phyloP scores from a whole-genome alignment of 768 basidiomycete genomes.

The Stropharia rugosoannulata region DNA sequence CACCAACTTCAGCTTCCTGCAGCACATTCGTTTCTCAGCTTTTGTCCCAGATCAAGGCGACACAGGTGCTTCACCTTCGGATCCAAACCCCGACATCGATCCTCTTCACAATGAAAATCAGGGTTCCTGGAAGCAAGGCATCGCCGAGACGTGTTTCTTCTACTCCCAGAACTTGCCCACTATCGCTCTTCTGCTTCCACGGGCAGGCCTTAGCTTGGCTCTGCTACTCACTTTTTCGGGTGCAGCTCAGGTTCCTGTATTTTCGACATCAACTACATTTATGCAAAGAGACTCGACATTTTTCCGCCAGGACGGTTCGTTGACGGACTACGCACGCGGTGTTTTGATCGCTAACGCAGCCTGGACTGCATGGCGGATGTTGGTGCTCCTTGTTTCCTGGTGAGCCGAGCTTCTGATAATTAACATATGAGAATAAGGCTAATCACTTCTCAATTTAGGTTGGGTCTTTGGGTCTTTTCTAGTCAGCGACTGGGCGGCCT shows the following conservation, averaged over 20 bases:
- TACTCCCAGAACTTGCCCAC: conserved; percentile 87
- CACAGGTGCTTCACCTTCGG: conserved; percentile 6
- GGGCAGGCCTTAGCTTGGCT: conserved; percentile 74
- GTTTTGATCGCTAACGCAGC: conserved; percentile 77
- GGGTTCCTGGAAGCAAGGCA: conserved; percentile 31
- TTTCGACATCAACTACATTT: not conserved
- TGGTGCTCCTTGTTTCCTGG: conserved; percentile 74
- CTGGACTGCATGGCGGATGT: conserved; percentile 75
- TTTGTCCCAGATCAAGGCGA: conserved; percentile 34
- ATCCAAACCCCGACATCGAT: conserved; percentile 9
- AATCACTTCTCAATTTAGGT: conserved; percentile 34
- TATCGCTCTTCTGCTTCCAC: conserved; percentile 77
- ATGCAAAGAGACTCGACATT: conserved; percentile 67
- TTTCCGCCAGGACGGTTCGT: conserved; percentile 64
- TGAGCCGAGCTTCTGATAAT: conserved; percentile 29
- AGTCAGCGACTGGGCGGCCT: conserved; percentile 78
- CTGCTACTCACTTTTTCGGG: conserved; percentile 50
- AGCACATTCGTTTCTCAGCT: conserved; percentile 73
- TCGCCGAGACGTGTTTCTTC: conserved; percentile 84
- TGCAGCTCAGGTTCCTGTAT: conserved; percentile 2
- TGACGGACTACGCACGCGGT: conserved; percentile 78
- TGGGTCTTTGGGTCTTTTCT: conserved; percentile 78
- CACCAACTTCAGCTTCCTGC: conserved; percentile 81
- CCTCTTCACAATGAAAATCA: conserved; percentile 7
- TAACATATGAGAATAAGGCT: not conserved